Base-by-base conservation (phyloP, 208 protist species). In the Strigomonas culicis region DNA sequence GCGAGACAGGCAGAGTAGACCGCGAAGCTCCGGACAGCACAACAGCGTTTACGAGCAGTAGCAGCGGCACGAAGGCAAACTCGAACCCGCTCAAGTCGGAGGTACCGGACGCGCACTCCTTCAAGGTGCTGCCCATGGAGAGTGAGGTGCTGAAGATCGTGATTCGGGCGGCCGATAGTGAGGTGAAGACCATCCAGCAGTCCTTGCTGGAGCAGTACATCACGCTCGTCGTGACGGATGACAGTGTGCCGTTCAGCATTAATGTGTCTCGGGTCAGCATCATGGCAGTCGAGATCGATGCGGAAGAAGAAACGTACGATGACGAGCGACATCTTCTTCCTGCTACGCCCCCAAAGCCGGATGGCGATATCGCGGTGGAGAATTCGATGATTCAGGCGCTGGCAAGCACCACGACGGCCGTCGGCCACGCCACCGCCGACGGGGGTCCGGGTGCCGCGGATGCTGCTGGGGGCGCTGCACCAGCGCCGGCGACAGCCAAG, bases 121-220 rank as follows among this genome's bases (percentile, higher is more conserved):
- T 63, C 15, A 30, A 34, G 22, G 25, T 63, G 27, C 24, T 44
- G 25, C 41, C 59, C 25, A 63, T 49, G 43, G 30, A 49, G 4
- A 30, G 13, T 3, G 59, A 2, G 25, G 21, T 25, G 10, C 24
- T 63, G 63, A 31, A 13, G 67, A 66, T 49, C 3, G 41, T 17
- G 11, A 51, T 53, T 2, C 25, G 19, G 31, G 39, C 63, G 30
- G 57, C 22, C 19, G 57, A 61, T 30, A 61, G 17, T 27, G 51
- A 66, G 8, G 46, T 61, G 11, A 65, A 56, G 50, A 32, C 55
- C 1, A 47, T 83, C 11, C 75, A 74, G 22, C 64, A 77, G 21
- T 71, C 79, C 8, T 78, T 66, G 39, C 67, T 90, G 31, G 89
- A 95, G 72, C 77, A 91, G 73, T 72, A 62, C 15, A 73, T 92